Evolutionary conservation across 257 asterid species (phyloP), one percentile per base, ranked within the genome.

Genomic region (Ocimum tenuiflorum): DNA sequence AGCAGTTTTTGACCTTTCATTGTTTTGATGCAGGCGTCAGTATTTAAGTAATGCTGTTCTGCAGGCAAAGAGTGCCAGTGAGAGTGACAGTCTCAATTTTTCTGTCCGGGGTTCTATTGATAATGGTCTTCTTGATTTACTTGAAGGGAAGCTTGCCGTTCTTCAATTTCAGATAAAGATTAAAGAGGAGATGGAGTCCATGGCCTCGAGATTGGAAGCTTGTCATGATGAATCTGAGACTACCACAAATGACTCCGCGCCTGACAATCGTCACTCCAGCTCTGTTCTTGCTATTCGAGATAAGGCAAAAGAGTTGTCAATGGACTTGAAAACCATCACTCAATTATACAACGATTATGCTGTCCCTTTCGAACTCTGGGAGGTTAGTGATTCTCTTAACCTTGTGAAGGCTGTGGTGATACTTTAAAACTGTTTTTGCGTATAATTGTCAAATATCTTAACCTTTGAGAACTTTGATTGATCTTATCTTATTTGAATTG

Each of bases 131-230:
- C 91, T 94, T 68, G 96, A 90, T 82, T 79, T 94, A 72, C 97
- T 94, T 60, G 97, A 94, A 73, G 99, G 94, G 45, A 94, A 94
- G 83, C 99, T 94, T 76, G 85, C 95, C 62, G 97, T 90, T 82
- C 86, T 94, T 75, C 91, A 88, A 58, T 94, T 94, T 75, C 99
- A 94, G 82, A 90, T 90, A 57, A 90, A 80, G 83, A 88, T 94
- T 65, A 88, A 90, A 75, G 95, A 85, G 63, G 95, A 81, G 76
- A 67, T 94, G 68, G 97, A 94, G 49, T 81, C 86, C 64, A 68
- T 82, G 74, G 84, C 88, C 60, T 83, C 91, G 39, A 82, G 78
- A 58, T 53, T 77, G 67, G 97, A 87, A 70, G 71, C 82, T 66
- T 79, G 91, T 67, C 52, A 80, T 7, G 73, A 78, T 66, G 71